Percentiles rank a stretch among this genome's conserved stretches.
phyloP scores from a whole-genome alignment of 176 grass and related monocot genomes.

The Neostapfia colusana region DNA sequence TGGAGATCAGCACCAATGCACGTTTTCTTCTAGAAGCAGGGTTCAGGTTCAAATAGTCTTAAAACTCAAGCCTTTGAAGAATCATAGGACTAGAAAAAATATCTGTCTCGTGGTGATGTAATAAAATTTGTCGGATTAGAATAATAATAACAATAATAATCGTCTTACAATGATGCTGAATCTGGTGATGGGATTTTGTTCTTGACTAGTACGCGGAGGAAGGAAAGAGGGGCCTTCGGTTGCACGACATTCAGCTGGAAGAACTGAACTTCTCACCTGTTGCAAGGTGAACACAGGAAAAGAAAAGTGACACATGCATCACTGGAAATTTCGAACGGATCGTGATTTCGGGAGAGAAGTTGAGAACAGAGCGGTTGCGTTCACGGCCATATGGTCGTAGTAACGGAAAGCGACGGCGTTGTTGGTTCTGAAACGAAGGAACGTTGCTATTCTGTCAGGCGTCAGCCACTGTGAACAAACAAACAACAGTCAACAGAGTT shows the following conservation, averaged over 20 bases:
- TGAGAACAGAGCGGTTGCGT: neutral
- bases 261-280: neutral
- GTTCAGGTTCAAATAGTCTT: slow-evolving; percentile 2
- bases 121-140: neutral
- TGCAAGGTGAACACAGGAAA: neutral
- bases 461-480: too few species aligned
- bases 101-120: neutral
- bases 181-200: neutral
- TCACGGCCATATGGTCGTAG: neutral
- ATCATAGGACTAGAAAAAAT: neutral
- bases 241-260: neutral
- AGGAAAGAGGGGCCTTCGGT: neutral
- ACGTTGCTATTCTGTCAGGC: neutral
- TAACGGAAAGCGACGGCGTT: neutral
- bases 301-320: neutral
- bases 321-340: neutral
- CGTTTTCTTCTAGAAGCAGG: slow-evolving; percentile 22
- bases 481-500: too few species aligned
- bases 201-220: neutral
- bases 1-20: neutral
- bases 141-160: neutral
- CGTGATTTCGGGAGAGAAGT: neutral
- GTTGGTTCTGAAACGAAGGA: neutral
- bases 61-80: neutral
- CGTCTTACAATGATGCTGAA: neutral